Conservation (phyloP, 2,329 filamentous ascomycete genomes). For the Pestalotiopsis sp. region DNA sequence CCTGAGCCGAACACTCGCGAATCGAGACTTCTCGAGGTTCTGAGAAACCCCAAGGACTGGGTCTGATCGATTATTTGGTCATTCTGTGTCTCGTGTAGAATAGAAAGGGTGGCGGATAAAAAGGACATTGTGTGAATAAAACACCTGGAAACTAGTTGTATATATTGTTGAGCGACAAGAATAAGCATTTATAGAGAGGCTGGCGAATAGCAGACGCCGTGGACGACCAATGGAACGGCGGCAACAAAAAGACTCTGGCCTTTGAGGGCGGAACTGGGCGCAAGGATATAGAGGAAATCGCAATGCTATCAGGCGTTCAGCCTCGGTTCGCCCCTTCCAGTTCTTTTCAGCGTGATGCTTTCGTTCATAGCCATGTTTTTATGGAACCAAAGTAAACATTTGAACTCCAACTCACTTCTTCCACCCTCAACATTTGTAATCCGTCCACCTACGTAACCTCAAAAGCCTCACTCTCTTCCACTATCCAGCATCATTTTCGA, state of each 20-base stretch:
- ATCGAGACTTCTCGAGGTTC: constrained; percentile 75
- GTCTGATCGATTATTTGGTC: constrained; percentile 42
- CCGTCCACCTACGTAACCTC: no score
- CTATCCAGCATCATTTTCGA: not conserved
- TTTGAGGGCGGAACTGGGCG: not conserved
- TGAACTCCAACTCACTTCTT: no score
- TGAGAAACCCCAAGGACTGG: constrained; percentile 69
- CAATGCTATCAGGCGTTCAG: not conserved
- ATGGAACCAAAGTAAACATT: no score
- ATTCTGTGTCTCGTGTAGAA: not conserved
- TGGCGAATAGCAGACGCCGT: not conserved
- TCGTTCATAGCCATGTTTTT: no score
- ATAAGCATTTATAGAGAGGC: not conserved
- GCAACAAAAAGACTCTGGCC: not conserved
- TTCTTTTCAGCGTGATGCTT: not conserved
- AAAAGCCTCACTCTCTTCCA: no score
- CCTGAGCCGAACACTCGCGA: constrained; percentile 76
- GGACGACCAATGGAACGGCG: not conserved
- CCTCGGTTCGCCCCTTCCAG: not conserved
- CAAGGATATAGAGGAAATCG: not conserved
- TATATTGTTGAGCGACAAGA: not conserved
- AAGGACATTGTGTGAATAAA: not conserved
- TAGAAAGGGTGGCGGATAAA: not conserved
- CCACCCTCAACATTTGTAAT: no score
- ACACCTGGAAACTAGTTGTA: constrained; percentile 1